A percentile compares a stretch with the other conserved stretches of the same genome.
phyloP scores from a whole-genome alignment of 177 flowering plant species.

The Telopea speciosissima region DNA sequence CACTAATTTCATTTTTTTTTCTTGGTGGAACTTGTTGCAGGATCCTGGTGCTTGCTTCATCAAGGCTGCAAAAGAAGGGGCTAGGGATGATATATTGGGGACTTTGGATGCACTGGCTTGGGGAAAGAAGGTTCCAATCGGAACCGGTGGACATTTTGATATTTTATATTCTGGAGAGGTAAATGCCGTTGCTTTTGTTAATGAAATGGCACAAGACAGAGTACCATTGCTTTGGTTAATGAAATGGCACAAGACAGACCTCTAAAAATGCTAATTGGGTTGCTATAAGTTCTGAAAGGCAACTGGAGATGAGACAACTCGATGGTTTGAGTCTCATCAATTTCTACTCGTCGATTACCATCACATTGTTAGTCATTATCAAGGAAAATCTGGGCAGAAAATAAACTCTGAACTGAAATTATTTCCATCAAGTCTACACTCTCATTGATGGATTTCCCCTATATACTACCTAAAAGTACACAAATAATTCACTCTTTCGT shows the following conservation, averaged over 20 bases:
- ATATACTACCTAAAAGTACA: not conserved
- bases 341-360: not conserved
- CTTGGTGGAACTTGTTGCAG: constrained; percentile 34
- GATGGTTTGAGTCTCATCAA: not conserved
- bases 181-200: not conserved
- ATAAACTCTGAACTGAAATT: too few species aligned
- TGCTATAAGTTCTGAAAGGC: not conserved
- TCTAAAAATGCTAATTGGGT: not conserved
- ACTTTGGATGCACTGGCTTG: constrained; percentile 77
- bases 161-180: constrained; percentile 67
- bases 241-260: not conserved
- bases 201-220: not conserved
- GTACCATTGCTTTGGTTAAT: not conserved
- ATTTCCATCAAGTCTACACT: not conserved
- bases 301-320: not conserved
- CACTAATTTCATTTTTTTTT: not conserved
- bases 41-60: constrained; percentile 56
- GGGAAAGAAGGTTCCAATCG: constrained; percentile 70
- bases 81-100: constrained; percentile 62
- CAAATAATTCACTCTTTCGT: not conserved
- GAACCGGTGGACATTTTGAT: constrained; percentile 72
- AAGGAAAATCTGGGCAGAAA: not conserved
- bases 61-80: constrained; percentile 73
- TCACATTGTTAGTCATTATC: not conserved
- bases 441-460: not conserved